Conservation (phyloP, 2,329 filamentous ascomycete genomes). For the Claviceps capensis region DNA sequence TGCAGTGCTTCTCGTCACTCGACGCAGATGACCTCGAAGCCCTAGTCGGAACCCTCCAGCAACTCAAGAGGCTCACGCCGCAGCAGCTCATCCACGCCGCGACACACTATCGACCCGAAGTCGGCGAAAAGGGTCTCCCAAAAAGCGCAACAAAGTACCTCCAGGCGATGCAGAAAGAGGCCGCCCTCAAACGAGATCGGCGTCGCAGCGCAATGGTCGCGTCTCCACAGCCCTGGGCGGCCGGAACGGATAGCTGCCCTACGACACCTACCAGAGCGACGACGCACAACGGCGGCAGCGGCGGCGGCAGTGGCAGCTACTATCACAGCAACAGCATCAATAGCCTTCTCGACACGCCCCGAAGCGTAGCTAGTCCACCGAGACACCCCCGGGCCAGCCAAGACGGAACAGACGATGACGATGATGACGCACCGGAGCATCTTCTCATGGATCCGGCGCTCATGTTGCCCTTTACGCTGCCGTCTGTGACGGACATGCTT, state of each 20-base stretch:
- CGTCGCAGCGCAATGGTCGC: conserved; percentile 30
- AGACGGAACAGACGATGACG: conserved; percentile 28
- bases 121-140: conserved; percentile 82
- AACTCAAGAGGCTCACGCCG: conserved; percentile 70
- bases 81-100: conserved; percentile 86
- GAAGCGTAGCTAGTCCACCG: conserved; percentile 25
- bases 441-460: conserved; percentile 78
- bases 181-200: conserved; percentile 43
- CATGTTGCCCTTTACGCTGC: conserved; percentile 89
- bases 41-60: conserved; percentile 75
- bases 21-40: conserved; percentile 76
- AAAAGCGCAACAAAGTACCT: conserved; percentile 86
- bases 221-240: conserved; percentile 26
- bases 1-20: conserved; percentile 93
- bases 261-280: conserved; percentile 28
- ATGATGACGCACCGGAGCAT: conserved; percentile 57
- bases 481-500: conserved; percentile 94
- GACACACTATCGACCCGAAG: conserved; percentile 85
- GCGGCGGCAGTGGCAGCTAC: not conserved
- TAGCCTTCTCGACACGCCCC: conserved; percentile 28
- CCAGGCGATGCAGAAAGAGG: conserved; percentile 63
- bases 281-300: conserved; percentile 19
- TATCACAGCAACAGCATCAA: not conserved
- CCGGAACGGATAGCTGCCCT: conserved; percentile 24
- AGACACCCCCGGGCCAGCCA: conserved; percentile 16